Evolutionary conservation across 2,329 filamentous ascomycete species (phyloP).

Genomic region (Fusarium humuli): DNA sequence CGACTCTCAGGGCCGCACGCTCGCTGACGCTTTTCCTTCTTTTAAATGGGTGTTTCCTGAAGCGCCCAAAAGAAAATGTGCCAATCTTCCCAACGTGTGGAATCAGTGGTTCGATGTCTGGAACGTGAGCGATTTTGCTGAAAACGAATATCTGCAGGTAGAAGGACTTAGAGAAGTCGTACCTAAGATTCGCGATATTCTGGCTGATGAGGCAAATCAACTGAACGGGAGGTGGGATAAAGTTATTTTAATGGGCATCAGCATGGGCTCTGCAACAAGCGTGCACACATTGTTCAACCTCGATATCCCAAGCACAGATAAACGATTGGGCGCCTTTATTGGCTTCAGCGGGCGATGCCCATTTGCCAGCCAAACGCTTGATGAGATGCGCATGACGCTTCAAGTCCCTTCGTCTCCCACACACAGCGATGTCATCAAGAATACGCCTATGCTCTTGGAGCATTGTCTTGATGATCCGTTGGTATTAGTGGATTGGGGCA

Average conservation of each 20-base stretch:
- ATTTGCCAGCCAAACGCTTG: conserved; percentile 50
- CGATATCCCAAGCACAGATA: conserved; percentile 28
- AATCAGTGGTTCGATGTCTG: conserved; percentile 66
- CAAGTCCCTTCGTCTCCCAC: not conserved
- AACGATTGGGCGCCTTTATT: conserved; percentile 51
- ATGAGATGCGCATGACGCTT: conserved; percentile 41
- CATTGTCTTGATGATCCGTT: conserved; percentile 59
- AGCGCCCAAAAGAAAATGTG: conserved; percentile 50
- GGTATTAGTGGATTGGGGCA: conserved; percentile 55
- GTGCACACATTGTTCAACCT: conserved; percentile 55
- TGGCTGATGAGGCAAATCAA: conserved; percentile 51
- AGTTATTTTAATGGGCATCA: conserved; percentile 60
- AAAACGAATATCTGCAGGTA: conserved; percentile 57
- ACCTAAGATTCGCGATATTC: conserved; percentile 47
- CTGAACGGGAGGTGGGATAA: conserved; percentile 54
- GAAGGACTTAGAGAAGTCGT: conserved; percentile 57
- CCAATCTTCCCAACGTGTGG: conserved; percentile 38
- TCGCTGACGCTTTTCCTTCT: conserved; percentile 56
- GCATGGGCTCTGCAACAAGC: conserved; percentile 58
- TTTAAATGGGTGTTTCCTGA: conserved; percentile 64
- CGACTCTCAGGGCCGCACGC: conserved; percentile 50
- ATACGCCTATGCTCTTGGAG: conserved; percentile 59
- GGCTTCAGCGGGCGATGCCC: conserved; percentile 54
- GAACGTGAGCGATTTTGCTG: conserved; percentile 54
- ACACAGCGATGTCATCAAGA: conserved; percentile 47